Conservation (phyloP, 495 filamentous ascomycete genomes). For the Letharia lupina region DNA sequence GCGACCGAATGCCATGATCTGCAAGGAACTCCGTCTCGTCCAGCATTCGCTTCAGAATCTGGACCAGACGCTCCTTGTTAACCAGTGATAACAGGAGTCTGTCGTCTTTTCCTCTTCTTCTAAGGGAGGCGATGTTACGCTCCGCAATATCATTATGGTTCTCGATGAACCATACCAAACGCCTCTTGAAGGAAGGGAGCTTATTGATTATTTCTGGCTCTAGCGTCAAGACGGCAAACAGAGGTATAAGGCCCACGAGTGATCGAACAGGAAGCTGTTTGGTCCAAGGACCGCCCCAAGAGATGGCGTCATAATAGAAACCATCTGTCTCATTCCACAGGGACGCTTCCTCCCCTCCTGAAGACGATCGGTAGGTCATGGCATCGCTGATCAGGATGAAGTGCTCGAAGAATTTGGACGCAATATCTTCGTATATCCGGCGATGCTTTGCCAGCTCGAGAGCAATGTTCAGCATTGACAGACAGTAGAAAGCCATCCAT, state of each 20-base stretch:
- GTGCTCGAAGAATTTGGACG: conserved; percentile 97
- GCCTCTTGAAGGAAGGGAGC: conserved; percentile 87
- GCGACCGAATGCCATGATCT: conserved; percentile 80
- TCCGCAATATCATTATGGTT: conserved; percentile 77
- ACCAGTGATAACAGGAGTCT: conserved; percentile 79
- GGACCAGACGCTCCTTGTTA: conserved; percentile 75
- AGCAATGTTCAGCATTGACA: conserved; percentile 94
- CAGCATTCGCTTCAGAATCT: conserved; percentile 84
- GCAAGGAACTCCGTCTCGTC: conserved; percentile 90
- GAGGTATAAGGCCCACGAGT: conserved; percentile 83
- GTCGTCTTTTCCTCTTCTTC: conserved; percentile 77
- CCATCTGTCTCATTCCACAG: conserved; percentile 93
- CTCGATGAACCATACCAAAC: conserved; percentile 86
- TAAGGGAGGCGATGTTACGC: conserved; percentile 87
- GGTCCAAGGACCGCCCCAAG: conserved; percentile 84
- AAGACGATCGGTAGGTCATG: conserved; percentile 70
- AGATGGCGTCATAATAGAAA: conserved; percentile 98
- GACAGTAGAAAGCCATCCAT: conserved; percentile 96
- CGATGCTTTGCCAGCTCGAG: conserved; percentile 91
- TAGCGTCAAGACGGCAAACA: conserved; percentile 84
- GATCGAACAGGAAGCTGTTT: conserved; percentile 88
- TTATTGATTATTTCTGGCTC: conserved; percentile 89
- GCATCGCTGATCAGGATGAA: conserved; percentile 97
- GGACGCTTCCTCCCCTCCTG: conserved; percentile 66
- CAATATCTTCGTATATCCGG: conserved; percentile 92